A percentile compares a stretch with the other conserved stretches of the same genome.
Conservation (phyloP, 1,284 basidiomycete genomes). For the Fomitopsis pinicola region DNA sequence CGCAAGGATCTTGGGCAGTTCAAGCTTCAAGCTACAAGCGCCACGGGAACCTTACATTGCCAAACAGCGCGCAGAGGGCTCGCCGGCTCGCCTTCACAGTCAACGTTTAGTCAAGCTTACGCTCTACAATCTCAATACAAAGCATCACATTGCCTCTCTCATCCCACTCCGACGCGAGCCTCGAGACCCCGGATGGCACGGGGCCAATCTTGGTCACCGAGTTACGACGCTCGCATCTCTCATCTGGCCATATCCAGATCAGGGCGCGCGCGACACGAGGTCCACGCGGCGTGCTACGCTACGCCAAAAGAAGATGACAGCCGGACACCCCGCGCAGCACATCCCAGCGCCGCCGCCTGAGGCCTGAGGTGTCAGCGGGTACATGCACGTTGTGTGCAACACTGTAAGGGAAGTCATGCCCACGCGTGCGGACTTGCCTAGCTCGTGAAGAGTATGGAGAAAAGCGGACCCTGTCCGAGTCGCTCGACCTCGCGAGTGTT, state of each 20-base stretch:
- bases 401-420: too few species aligned
- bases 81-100: not conserved
- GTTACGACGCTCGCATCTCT: not conserved
- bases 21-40: not conserved
- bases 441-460: not conserved
- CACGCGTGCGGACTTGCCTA: too few species aligned
- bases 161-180: not conserved
- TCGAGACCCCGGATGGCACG: not conserved
- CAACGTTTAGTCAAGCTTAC: not conserved
- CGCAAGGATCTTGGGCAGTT: not conserved
- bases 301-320: not conserved
- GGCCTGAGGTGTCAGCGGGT: not conserved
- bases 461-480: not conserved
- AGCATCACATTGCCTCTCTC: not conserved
- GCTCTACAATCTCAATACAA: not conserved
- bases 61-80: not conserved
- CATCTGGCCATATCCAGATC: not conserved
- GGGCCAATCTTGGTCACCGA: not conserved
- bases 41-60: not conserved
- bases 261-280: not conserved
- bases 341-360: not conserved
- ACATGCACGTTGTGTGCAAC: not conserved
- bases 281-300: not conserved
- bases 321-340: not conserved
- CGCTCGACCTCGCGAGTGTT: not conserved